phyloP scores from a whole-genome alignment of 2,329 filamentous ascomycete genomes.

The Conoideocrella luteorostrata region DNA sequence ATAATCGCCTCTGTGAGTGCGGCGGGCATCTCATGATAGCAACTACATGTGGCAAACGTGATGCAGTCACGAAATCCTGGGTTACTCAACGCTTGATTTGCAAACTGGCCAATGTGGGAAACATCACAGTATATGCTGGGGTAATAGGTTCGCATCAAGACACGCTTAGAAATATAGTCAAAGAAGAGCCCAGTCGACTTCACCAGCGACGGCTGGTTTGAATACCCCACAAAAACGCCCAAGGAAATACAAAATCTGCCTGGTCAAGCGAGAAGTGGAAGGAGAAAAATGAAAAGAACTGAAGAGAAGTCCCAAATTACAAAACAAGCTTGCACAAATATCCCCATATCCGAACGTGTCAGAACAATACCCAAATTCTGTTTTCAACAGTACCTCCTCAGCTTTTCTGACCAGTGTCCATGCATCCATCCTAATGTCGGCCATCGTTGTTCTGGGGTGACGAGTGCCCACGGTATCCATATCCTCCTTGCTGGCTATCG shows the following conservation, averaged over 20 bases:
- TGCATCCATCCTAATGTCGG: not conserved
- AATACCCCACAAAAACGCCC: no score
- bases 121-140: no score
- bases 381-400: not conserved
- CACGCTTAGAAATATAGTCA: no score
- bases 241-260: not conserved
- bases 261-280: not conserved
- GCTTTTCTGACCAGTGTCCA: not conserved
- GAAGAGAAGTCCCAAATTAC: not conserved
- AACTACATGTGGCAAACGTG: no score
- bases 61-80: no score
- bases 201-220: no score
- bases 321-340: not conserved
- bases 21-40: no score
- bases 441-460: not conserved
- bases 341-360: not conserved
- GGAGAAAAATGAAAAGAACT: not conserved
- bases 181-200: no score
- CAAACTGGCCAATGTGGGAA: no score
- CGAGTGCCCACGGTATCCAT: constrained; percentile 7
- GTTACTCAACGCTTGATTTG: no score
- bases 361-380: not conserved
- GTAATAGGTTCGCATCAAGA: no score
- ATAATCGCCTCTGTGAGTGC: no score
- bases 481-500: constrained; percentile 4